Evolutionary conservation across 768 basidiomycete genomes (phyloP).

Genomic region (Pleurotus salmoneostramineus): DNA sequence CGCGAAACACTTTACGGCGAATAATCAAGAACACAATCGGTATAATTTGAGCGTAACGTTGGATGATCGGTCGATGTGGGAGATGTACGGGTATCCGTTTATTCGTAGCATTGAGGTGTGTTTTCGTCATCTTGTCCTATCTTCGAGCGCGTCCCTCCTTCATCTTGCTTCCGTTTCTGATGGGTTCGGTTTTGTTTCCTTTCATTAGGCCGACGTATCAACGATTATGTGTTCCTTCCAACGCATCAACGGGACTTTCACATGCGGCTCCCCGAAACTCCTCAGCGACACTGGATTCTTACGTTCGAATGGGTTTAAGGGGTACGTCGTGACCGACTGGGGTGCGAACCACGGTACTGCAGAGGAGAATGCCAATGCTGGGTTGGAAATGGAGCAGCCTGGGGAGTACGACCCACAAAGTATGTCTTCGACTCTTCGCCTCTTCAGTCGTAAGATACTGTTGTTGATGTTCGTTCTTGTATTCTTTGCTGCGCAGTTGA

Average conservation of each 20-base stretch:
- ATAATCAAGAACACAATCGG: constrained; percentile 14
- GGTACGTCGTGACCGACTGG: constrained; percentile 15
- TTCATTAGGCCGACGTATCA: constrained; percentile 26
- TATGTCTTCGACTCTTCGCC: neutral
- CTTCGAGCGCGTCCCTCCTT: too few relatives aligned
- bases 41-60: constrained; percentile 15
- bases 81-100: constrained; percentile 22
- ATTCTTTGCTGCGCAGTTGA: neutral
- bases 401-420: constrained; percentile 10
- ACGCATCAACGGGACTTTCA: constrained; percentile 36
- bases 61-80: constrained; percentile 35
- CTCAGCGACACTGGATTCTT: constrained; percentile 17
- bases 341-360: constrained; percentile 17
- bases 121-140: too few relatives aligned
- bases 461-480: too few relatives aligned
- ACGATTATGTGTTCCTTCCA: constrained; percentile 27
- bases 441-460: neutral
- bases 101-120: constrained; percentile 14
- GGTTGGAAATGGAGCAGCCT: constrained; percentile 18
- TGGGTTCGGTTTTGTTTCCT: neutral
- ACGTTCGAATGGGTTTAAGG: constrained; percentile 14
- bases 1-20: constrained; percentile 8
- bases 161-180: too few relatives aligned
- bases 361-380: constrained; percentile 17
- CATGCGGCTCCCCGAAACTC: constrained; percentile 37